A percentile compares a stretch with the other conserved stretches of the same genome.
phyloP scores from a whole-genome alignment of 805 yeast genomes.

The Ogataea chonburiensis region DNA sequence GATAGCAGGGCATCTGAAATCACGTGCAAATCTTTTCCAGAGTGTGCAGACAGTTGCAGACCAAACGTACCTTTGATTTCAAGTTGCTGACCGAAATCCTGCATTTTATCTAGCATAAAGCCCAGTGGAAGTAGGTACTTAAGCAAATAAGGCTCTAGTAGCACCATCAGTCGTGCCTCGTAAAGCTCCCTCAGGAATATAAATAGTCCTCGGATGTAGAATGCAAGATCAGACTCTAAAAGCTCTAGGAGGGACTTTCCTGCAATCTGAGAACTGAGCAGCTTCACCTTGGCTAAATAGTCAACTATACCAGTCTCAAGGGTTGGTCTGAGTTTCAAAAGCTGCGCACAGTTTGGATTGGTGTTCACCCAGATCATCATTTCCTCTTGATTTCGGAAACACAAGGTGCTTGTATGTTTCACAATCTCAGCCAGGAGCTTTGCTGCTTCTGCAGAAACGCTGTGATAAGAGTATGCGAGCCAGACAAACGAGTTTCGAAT shows the following conservation, averaged over 20 bases:
- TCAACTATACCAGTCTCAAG: neutral
- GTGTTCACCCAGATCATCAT: slow-evolving; percentile 24
- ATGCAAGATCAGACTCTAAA: neutral
- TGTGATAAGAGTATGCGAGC: slow-evolving; percentile 66
- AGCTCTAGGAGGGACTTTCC: neutral
- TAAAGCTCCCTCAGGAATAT: too few relatives aligned
- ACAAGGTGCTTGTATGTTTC: slow-evolving; percentile 19
- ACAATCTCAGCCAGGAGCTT: slow-evolving; percentile 46
- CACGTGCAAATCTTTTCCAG: too few relatives aligned
- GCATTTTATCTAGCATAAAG: neutral
- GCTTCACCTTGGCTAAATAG: neutral
- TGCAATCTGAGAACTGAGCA: neutral
- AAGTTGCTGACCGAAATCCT: neutral
- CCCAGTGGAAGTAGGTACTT: neutral
- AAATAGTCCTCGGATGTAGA: neutral
- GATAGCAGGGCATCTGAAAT: slow-evolving; percentile 42
- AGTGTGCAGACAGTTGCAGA: slow-evolving; percentile 42
- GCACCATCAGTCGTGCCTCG: neutral
- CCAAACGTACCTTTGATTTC: neutral
- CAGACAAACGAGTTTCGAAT: slow-evolving; percentile 45
- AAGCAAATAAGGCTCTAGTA: neutral
- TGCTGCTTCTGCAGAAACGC: slow-evolving; percentile 69
- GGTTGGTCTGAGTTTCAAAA: neutral
- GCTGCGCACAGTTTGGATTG: neutral
- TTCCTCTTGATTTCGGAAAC: slow-evolving; percentile 31